A percentile compares a stretch with the other conserved stretches of the same genome.
phyloP scores from a whole-genome alignment of 2,329 filamentous ascomycete species.

The Venturia aucupariae region DNA sequence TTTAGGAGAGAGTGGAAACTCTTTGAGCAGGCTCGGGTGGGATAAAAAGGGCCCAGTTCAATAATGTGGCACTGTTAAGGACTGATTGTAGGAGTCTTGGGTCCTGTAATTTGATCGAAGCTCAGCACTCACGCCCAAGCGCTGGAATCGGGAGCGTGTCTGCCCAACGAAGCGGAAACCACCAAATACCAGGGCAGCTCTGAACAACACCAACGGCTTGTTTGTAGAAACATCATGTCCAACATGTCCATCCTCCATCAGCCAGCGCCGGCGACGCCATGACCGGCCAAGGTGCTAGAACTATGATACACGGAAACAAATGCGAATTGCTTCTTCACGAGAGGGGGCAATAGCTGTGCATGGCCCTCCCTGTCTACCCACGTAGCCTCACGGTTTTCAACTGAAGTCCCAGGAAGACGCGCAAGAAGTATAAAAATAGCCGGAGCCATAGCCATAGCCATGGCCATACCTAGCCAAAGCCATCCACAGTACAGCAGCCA shows the following conservation, averaged over 20 bases:
- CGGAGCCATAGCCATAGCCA: too few species aligned
- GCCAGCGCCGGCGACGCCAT: background rate
- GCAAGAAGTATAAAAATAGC: too few species aligned
- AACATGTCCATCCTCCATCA: background rate
- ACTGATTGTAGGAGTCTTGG: background rate
- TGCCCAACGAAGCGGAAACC: background rate
- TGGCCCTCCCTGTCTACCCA: background rate
- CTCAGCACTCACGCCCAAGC: background rate
- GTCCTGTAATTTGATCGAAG: constrained; percentile 1
- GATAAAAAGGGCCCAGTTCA: background rate
- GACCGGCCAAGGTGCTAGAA: background rate
- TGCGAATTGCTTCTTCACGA: background rate
- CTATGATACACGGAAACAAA: background rate
- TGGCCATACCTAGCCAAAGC: too few species aligned
- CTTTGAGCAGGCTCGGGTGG: background rate
- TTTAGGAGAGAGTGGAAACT: background rate
- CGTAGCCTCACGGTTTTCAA: too few species aligned
- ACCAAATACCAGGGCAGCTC: too few species aligned
- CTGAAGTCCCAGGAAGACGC: too few species aligned
- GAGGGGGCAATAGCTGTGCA: too few species aligned
- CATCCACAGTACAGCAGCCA: too few species aligned
- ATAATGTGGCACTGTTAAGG: background rate
- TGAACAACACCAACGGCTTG: background rate
- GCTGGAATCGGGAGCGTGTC: background rate
- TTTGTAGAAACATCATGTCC: background rate